Evolutionary conservation across 129 eudicot genomes (phyloP).

Genomic region (Lactuca saligna): DNA sequence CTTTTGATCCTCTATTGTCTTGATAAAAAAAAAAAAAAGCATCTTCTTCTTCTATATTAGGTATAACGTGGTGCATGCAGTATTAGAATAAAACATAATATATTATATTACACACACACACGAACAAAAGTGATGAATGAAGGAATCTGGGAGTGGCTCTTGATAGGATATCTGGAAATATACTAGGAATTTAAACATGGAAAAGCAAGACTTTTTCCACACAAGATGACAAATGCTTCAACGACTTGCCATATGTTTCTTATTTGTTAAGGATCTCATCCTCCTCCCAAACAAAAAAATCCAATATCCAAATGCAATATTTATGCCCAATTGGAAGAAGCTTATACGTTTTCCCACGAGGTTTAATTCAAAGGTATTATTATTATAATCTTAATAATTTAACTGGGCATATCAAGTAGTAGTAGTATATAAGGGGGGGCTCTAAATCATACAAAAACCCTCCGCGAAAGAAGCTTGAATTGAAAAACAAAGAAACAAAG

Average conservation of each 20-base stretch:
- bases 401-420: not conserved
- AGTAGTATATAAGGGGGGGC: constrained; percentile 18
- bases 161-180: constrained; percentile 24
- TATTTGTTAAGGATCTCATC: constrained; percentile 20
- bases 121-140: constrained; percentile 25
- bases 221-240: constrained; percentile 20
- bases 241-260: constrained; percentile 18
- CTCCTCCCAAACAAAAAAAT: constrained; percentile 2
- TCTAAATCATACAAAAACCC: constrained; percentile 6
- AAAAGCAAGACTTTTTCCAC: constrained; percentile 27
- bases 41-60: constrained; percentile 8
- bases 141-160: constrained; percentile 23
- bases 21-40: not conserved
- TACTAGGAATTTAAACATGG: not conserved
- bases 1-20: not conserved
- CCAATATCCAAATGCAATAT: constrained; percentile 16
- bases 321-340: constrained; percentile 2
- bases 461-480: not conserved
- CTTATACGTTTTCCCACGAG: constrained; percentile 19
- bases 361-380: not conserved
- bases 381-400: not conserved
- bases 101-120: constrained; percentile 19
- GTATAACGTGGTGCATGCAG: constrained; percentile 16
- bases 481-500: constrained; percentile 25
- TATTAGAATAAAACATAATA: constrained; percentile 7